phyloP scores from a whole-genome alignment of 257 asterid genomes.

The Avicennia marina region DNA sequence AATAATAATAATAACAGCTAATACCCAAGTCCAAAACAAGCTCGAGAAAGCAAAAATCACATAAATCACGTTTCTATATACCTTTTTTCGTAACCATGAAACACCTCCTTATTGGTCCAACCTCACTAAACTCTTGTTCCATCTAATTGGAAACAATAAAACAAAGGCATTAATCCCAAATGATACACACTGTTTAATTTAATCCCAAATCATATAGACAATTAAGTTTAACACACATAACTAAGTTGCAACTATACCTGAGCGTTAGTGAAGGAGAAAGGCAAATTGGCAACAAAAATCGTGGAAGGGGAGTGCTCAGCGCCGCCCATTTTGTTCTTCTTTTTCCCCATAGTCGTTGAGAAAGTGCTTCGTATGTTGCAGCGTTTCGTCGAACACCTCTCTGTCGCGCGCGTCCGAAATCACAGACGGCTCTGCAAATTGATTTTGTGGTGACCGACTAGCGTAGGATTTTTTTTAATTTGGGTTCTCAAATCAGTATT shows the following conservation, averaged over 20 bases:
- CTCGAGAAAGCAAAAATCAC: background rate
- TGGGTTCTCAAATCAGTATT: too few species aligned
- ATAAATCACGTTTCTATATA: constrained; percentile 30
- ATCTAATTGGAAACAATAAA: constrained; percentile 33
- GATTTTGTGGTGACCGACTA: too few species aligned
- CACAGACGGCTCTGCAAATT: too few species aligned
- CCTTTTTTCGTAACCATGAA: constrained; percentile 87
- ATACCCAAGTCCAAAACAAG: background rate
- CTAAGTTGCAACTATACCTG: constrained; percentile 36
- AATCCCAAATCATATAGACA: background rate
- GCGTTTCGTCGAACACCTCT: too few species aligned
- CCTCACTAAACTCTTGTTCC: constrained; percentile 87
- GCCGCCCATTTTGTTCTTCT: constrained; percentile 43
- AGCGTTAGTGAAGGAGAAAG: constrained; percentile 62
- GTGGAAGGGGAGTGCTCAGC: constrained; percentile 67
- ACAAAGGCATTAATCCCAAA: constrained; percentile 9
- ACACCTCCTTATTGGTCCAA: constrained; percentile 90
- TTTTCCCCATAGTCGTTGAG: constrained; percentile 91
- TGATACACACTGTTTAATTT: background rate
- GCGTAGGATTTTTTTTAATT: too few species aligned
- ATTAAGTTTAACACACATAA: background rate
- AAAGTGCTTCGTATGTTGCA: too few species aligned
- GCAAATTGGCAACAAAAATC: constrained; percentile 72
- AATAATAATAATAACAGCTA: background rate
- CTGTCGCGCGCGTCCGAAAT: too few species aligned